phyloP scores from a whole-genome alignment of 331 rosid species.

The Pyracantha coccinea region DNA sequence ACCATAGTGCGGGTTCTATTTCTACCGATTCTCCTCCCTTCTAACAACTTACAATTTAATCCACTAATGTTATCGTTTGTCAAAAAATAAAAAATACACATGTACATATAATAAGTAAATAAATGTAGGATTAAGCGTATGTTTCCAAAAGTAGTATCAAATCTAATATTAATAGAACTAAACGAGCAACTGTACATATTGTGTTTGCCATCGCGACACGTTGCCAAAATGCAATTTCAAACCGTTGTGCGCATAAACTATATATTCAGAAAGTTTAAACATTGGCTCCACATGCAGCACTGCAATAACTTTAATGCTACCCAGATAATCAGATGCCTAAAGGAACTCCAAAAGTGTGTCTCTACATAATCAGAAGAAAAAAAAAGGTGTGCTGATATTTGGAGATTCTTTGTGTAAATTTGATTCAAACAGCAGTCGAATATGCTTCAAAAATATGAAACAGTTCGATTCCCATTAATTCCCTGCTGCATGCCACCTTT shows the following conservation, averaged over 20 bases:
- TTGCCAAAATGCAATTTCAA: too few relatives aligned
- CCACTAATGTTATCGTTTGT: too few relatives aligned
- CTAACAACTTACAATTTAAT: too few relatives aligned
- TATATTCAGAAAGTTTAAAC: not conserved
- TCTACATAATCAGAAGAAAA: not conserved
- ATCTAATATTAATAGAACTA: too few relatives aligned
- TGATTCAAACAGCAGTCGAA: not conserved
- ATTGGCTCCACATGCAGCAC: not conserved
- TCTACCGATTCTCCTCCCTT: too few relatives aligned
- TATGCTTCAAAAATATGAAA: conserved; percentile 6
- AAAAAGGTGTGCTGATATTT: not conserved
- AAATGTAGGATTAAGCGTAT: not conserved
- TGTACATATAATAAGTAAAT: too few relatives aligned
- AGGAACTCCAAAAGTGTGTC: not conserved
- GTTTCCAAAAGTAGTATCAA: not conserved
- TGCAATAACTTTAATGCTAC: not conserved
- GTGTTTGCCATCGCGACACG: not conserved
- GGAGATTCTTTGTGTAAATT: conserved; percentile 4
- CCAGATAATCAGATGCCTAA: conserved; percentile 9
- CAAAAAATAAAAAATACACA: too few relatives aligned
- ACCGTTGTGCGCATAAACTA: not conserved
- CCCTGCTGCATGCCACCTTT: not conserved
- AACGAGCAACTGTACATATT: not conserved
- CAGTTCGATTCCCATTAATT: conserved; percentile 10
- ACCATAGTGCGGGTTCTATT: too few relatives aligned